Conservation (phyloP, 1,284 basidiomycete species). For the Apiotrichum mycotoxinovorans region DNA sequence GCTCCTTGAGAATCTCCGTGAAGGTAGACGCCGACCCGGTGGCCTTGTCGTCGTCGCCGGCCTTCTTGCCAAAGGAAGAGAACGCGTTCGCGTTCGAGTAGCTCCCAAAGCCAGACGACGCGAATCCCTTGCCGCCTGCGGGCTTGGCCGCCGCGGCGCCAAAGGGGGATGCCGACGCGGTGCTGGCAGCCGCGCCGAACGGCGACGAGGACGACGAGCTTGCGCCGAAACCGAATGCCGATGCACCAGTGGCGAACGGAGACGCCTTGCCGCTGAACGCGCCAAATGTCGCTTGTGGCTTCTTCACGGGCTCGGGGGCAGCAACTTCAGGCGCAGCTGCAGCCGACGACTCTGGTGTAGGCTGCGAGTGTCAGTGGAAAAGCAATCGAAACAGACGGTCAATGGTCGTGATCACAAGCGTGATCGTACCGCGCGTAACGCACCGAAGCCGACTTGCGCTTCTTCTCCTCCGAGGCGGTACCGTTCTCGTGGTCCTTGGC, state of each 20-base stretch:
- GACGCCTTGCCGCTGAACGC: conserved; percentile 53
- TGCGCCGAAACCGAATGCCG: conserved; percentile 7
- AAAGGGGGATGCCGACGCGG: conserved; percentile 17
- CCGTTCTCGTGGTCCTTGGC: conserved; percentile 33
- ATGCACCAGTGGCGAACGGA: conserved; percentile 19
- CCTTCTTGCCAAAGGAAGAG: conserved; percentile 36
- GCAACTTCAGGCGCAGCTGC: conserved; percentile 3
- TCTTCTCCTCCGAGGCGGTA: conserved; percentile 21
- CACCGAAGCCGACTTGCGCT: conserved; percentile 22
- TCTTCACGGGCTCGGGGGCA: conserved; percentile 24
- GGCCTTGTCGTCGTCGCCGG: conserved; percentile 8
- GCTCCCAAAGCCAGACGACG: conserved; percentile 34
- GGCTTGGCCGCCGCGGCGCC: conserved; percentile 15
- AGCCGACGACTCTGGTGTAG: not conserved
- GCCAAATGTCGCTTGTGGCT: conserved; percentile 53
- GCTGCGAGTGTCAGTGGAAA: conserved; percentile 2
- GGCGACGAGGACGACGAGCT: conserved; percentile 61
- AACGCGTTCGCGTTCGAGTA: conserved; percentile 34
- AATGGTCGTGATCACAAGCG: too few species aligned
- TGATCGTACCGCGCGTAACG: conserved; percentile 1
- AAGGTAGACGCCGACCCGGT: conserved; percentile 21
- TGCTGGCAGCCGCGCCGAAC: conserved; percentile 55
- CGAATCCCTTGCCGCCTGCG: conserved; percentile 16
- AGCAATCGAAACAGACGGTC: not conserved
- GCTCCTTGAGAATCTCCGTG: conserved; percentile 41